Evolutionary conservation across 2,329 filamentous ascomycete species (phyloP), one percentile per base, ranked within the genome.

Genomic region (Colletotrichum kahawae): DNA sequence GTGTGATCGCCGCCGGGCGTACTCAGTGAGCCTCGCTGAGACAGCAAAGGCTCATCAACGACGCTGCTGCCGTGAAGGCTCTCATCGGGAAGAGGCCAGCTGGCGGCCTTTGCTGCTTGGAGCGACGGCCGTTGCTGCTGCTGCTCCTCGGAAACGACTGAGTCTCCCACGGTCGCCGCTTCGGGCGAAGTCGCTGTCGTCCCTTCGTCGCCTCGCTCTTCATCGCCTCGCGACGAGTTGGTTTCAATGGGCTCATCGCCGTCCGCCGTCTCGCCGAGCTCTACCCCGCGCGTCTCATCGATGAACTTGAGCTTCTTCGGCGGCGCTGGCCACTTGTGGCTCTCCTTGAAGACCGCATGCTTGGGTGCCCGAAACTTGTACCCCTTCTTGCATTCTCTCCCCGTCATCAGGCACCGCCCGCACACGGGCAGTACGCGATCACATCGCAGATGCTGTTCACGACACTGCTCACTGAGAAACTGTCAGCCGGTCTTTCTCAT

Each of bases 391-490:
- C 75, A 77, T 29, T 77, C 76, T 60, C 71, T 67, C 21, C 75
- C 71, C 14, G 71, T 77, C 67, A 74, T 65, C 65, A 74, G 31
- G 31, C 76, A 77, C 12, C 75, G 76, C 29, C 75, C 75, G 38
- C 76, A 77, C 21, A 74, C 27, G 57, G 76, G 76, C 16, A 77
- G 68, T 10, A 70, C 67, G 56, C 76, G 76, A 33, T 77, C 67
- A 86, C 87, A 88, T 82, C 85, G 87, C 18, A 88, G 79, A 78
- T 88, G 87, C 77, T 87, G 85, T 73, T 87, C 84, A 76, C 87
- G 85, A 79, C 87, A 88, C 62, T 84, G 86, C 78, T 86, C 83
- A 78, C 86, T 88, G 78, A 71, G 38, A 5, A 59, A 27, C 12
- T 24, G 69, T 74, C 57, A 75, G 73, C 70, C 21, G 21, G 8